These are phyloP conservation scores for Yarrowia sp. DNA, from an alignment of 805 yeast species.

Conservation along the genomic window DNA sequence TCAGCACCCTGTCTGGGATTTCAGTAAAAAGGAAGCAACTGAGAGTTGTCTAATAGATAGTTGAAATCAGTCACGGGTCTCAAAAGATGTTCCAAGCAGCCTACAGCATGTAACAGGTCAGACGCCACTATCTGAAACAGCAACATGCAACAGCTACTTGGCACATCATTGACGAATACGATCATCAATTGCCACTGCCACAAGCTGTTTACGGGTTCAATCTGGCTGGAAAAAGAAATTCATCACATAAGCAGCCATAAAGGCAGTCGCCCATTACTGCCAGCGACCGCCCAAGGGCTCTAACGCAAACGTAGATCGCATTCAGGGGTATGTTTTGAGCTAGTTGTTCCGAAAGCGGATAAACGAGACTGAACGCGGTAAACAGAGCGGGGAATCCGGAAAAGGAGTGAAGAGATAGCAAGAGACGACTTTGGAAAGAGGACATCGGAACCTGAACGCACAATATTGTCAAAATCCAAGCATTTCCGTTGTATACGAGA, in stretches of 20 bases:
- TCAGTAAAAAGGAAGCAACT: too few species aligned
- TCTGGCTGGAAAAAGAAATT: background rate
- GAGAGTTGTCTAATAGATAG: too few species aligned
- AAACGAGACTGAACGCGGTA: background rate
- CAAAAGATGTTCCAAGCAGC: too few species aligned
- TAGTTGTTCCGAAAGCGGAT: slow-evolving; percentile 10
- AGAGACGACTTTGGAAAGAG: too few species aligned
- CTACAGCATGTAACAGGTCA: too few species aligned
- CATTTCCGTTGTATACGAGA: slow-evolving; percentile 16
- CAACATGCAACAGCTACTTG: too few species aligned
- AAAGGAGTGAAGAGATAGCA: background rate
- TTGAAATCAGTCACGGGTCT: too few species aligned
- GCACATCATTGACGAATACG: too few species aligned
- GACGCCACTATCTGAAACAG: too few species aligned
- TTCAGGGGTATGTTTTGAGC: slow-evolving; percentile 20
- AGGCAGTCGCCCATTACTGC: background rate
- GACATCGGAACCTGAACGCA: too few species aligned
- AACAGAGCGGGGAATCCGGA: background rate
- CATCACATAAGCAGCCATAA: background rate
- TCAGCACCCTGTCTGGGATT: too few species aligned
- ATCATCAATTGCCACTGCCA: background rate
- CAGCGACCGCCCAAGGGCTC: background rate
- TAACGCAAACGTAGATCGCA: slow-evolving; percentile 9
- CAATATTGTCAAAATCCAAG: too few species aligned
- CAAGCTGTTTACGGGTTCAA: background rate